phyloP scores from a whole-genome alignment of 768 basidiomycete species.

The Podaxis sp. region DNA sequence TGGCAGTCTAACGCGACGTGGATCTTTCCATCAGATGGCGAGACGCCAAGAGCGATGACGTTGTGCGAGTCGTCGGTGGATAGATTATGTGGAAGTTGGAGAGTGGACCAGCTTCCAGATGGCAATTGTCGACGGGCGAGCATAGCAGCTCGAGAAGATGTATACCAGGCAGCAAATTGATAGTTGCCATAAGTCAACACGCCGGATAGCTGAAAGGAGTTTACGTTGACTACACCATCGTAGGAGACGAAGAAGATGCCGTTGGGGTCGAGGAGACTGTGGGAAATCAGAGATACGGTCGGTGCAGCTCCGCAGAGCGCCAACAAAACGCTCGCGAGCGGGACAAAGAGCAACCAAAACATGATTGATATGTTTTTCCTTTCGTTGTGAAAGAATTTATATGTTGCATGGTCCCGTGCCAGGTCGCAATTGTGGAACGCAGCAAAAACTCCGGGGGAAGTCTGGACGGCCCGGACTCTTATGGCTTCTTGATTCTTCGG shows the following conservation, averaged over 20 bases:
- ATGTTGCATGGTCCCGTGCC: constrained; percentile 1
- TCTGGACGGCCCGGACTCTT: constrained; percentile 6
- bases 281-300: constrained; percentile 36
- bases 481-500: constrained; percentile 4
- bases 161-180: constrained; percentile 49
- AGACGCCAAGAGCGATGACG: constrained; percentile 43
- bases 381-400: background rate
- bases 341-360: constrained; percentile 12
- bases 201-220: constrained; percentile 45
- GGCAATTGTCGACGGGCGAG: constrained; percentile 41
- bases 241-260: constrained; percentile 47
- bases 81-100: constrained; percentile 42
- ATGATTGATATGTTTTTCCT: background rate
- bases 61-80: constrained; percentile 45
- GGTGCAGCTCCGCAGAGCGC: constrained; percentile 34
- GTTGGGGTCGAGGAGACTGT: constrained; percentile 36
- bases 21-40: constrained; percentile 44
- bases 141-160: constrained; percentile 36
- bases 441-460: background rate
- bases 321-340: constrained; percentile 16
- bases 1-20: constrained; percentile 50
- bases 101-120: constrained; percentile 39
- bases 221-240: constrained; percentile 47
- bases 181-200: constrained; percentile 38
- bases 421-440: background rate